A percentile compares a stretch with the other conserved stretches of the same genome.
These are phyloP conservation scores for Geranium rotundifolium DNA, from an alignment of 345 rosid species.

Conservation along the genomic window DNA sequence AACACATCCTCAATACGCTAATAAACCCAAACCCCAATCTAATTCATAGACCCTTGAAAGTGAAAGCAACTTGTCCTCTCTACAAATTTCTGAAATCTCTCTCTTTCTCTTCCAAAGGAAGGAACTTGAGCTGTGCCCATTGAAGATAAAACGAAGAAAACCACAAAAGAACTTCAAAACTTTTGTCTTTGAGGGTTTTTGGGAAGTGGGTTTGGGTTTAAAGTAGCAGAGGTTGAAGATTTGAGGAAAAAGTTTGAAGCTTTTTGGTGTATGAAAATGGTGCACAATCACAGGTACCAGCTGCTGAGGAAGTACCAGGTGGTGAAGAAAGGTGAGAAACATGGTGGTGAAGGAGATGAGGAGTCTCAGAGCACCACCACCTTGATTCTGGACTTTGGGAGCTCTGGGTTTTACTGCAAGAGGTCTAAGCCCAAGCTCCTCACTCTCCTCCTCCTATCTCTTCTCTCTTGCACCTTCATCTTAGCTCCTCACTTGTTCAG, in stretches of 20 bases:
- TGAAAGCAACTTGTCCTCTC: too few relatives aligned
- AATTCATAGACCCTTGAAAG: too few relatives aligned
- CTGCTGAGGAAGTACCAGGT: conserved; percentile 6
- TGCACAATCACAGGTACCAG: conserved; percentile 23
- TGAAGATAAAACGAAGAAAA: not conserved
- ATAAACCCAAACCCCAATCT: too few relatives aligned
- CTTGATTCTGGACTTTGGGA: conserved; percentile 21
- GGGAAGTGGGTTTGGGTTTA: not conserved
- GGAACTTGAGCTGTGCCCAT: not conserved
- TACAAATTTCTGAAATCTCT: not conserved
- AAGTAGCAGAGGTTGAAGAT: not conserved
- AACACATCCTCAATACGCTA: too few relatives aligned
- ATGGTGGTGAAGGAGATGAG: conserved; percentile 17
- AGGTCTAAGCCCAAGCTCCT: conserved; percentile 51
- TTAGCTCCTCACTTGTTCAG: conserved; percentile 39
- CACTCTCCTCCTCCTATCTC: conserved; percentile 42
- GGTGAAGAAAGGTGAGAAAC: conserved; percentile 19
- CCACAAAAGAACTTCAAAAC: too few relatives aligned
- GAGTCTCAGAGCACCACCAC: conserved; percentile 15
- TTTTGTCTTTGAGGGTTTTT: not conserved
- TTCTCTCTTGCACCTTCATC: conserved; percentile 52
- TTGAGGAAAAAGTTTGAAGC: not conserved
- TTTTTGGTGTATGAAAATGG: conserved; percentile 14
- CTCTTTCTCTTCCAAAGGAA: not conserved
- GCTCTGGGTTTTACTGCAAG: conserved; percentile 27